These are phyloP conservation scores for Penicillium waksmanii DNA, from an alignment of 495 filamentous ascomycete genomes.

Conservation along the genomic window DNA sequence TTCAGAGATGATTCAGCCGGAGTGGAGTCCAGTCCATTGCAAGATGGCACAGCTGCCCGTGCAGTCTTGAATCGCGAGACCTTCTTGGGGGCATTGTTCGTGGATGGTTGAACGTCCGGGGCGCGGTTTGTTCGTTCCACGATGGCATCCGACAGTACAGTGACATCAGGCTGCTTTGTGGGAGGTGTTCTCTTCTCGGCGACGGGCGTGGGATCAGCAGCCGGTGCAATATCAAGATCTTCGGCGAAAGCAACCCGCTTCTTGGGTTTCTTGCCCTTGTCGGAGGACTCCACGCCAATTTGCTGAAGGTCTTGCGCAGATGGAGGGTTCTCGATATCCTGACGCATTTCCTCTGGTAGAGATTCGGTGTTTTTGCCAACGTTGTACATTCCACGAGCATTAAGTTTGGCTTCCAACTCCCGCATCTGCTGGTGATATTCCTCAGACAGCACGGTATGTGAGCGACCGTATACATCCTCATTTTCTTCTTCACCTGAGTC, in stretches of 20 bases:
- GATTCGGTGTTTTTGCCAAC: slow-evolving; percentile 48
- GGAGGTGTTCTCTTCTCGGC: slow-evolving; percentile 34
- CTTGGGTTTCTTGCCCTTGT: slow-evolving; percentile 40
- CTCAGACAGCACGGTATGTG: slow-evolving; percentile 61
- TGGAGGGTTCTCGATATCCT: slow-evolving; percentile 33
- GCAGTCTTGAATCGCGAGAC: slow-evolving; percentile 48
- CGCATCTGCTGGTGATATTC: slow-evolving; percentile 81
- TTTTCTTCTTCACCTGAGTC: slow-evolving; percentile 64
- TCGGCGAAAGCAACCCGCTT: slow-evolving; percentile 84
- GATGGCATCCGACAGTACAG: slow-evolving; percentile 48
- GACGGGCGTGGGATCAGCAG: slow-evolving; percentile 25
- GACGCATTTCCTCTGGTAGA: slow-evolving; percentile 38
- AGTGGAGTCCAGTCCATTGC: slow-evolving; percentile 3
- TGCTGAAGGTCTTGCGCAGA: slow-evolving; percentile 22
- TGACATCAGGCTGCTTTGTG: slow-evolving; percentile 40
- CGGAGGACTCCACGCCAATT: slow-evolving; percentile 14
- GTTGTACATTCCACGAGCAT: slow-evolving; percentile 57
- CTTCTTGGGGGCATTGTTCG: slow-evolving; percentile 41
- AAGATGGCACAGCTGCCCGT: slow-evolving; percentile 22
- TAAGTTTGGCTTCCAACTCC: slow-evolving; percentile 76
- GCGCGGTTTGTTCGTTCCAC: slow-evolving; percentile 46
- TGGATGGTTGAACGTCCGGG: slow-evolving; percentile 16
- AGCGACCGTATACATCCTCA: slow-evolving; percentile 72
- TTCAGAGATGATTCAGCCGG: slow-evolving; percentile 9
- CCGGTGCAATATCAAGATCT: slow-evolving; percentile 71